Evolutionary conservation across 192 early-diverging fungal species (phyloP).

Genomic region (Diversispora epigaea): DNA sequence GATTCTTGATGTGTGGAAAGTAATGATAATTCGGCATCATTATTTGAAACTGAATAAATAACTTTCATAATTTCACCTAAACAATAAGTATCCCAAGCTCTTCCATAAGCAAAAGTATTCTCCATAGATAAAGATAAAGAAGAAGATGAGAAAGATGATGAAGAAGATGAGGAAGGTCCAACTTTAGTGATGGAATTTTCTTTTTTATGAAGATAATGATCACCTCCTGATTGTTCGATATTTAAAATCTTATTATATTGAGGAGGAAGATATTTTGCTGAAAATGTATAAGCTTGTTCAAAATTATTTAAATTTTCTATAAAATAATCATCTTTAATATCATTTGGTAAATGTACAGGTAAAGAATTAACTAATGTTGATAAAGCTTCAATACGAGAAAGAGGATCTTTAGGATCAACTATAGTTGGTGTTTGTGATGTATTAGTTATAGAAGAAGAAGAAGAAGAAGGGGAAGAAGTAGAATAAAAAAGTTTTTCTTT

Average conservation of each 20-base stretch:
- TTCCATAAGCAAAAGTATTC: conserved; percentile 45
- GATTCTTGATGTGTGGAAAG: background rate
- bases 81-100: conserved; percentile 55
- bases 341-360: conserved; percentile 48
- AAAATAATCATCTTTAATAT: conserved; percentile 45
- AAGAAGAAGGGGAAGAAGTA: too few species aligned
- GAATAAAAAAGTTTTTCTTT: conserved; percentile 8
- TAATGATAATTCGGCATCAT: conserved; percentile 25
- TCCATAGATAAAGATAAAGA: background rate
- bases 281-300: conserved; percentile 52
- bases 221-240: background rate
- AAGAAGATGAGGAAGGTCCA: background rate
- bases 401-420: conserved; percentile 38
- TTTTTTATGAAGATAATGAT: background rate
- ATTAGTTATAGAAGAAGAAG: background rate
- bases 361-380: conserved; percentile 45
- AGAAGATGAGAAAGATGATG: too few species aligned
- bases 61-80: conserved; percentile 49
- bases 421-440: conserved; percentile 23
- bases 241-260: background rate
- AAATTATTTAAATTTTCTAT: conserved; percentile 52
- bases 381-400: conserved; percentile 38
- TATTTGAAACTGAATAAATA: conserved; percentile 45
- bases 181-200: background rate
- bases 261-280: conserved; percentile 43